These are phyloP conservation scores for Starmerella etchellsii DNA, from an alignment of 805 yeast species.

Conservation along the genomic window DNA sequence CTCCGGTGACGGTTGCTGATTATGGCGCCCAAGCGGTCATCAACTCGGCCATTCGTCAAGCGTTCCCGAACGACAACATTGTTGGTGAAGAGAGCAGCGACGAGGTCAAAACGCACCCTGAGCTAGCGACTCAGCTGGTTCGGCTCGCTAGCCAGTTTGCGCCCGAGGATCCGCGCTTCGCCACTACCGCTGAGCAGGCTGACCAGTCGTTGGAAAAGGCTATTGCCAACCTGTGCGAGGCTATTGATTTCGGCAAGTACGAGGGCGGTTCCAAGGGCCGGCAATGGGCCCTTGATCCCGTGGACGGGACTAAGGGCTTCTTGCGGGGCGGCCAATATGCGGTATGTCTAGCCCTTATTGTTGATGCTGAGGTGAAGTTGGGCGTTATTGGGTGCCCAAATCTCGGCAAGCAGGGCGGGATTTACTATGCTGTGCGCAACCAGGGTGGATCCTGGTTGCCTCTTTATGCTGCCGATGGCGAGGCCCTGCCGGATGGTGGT, in stretches of 20 bases:
- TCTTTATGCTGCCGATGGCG: conserved; percentile 22
- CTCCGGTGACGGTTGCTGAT: conserved; percentile 93
- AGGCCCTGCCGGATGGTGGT: conserved; percentile 21
- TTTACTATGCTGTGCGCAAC: conserved; percentile 57
- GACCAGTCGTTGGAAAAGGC: conserved; percentile 12
- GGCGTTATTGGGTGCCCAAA: conserved; percentile 98
- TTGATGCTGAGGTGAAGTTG: conserved; percentile 67
- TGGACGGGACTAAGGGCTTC: conserved; percentile 96
- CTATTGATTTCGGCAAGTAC: conserved; percentile 70
- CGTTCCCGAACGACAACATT: conserved; percentile 73
- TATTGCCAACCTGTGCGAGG: conserved; percentile 38
- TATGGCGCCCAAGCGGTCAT: conserved; percentile 92
- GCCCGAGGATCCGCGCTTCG: conserved; percentile 20
- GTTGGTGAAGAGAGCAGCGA: conserved; percentile 91
- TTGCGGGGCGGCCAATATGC: conserved; percentile 94
- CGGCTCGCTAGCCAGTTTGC: conserved; percentile 45
- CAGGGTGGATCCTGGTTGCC: conserved; percentile 52
- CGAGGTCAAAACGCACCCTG: conserved; percentile 41
- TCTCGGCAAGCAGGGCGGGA: conserved; percentile 55
- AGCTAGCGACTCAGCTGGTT: conserved; percentile 44
- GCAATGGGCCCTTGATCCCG: conserved; percentile 96
- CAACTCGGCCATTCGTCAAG: conserved; percentile 63
- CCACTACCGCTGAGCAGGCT: conserved; percentile 22
- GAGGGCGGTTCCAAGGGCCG: conserved; percentile 69
- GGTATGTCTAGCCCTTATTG: conserved; percentile 81